Conservation (phyloP, 768 basidiomycete species). For the Kwoniella sp. region DNA sequence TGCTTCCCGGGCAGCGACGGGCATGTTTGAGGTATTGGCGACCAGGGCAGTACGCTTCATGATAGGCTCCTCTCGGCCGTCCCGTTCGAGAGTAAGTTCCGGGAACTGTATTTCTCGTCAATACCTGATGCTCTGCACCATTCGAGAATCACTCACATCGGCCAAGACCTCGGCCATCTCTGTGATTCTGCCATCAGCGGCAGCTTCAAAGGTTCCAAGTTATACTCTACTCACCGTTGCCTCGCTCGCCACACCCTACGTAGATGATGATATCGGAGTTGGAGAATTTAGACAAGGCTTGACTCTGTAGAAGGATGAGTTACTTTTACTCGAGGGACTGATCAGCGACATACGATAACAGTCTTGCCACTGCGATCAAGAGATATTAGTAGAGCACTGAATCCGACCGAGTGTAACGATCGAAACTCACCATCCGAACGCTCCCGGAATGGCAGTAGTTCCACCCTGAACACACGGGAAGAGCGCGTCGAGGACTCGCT, state of each 20-base stretch:
- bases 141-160: constrained; percentile 58
- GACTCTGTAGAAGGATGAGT: constrained; percentile 19
- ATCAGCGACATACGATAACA: constrained; percentile 75
- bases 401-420: too few species aligned
- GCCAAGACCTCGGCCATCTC: constrained; percentile 86
- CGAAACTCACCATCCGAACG: constrained; percentile 79
- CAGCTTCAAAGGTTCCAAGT: constrained; percentile 7
- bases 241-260: constrained; percentile 97
- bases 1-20: constrained; percentile 97
- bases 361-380: constrained; percentile 59
- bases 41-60: constrained; percentile 99
- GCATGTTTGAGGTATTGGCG: constrained; percentile 99
- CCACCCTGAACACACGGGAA: constrained; percentile 71
- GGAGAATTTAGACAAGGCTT: constrained; percentile 92
- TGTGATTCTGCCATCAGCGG: constrained; percentile 6
- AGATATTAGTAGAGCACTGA: constrained; percentile 10
- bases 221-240: constrained; percentile 56
- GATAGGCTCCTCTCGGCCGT: constrained; percentile 90
- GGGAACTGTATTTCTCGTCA: constrained; percentile 56
- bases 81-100: constrained; percentile 83
- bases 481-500: constrained; percentile 91
- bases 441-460: constrained; percentile 73
- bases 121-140: neutral
- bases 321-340: neutral
- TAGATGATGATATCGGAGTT: constrained; percentile 99